These are phyloP conservation scores for Dictyostelium citrinum DNA, from an alignment of 78 protist genomes.

Conservation along the genomic window DNA sequence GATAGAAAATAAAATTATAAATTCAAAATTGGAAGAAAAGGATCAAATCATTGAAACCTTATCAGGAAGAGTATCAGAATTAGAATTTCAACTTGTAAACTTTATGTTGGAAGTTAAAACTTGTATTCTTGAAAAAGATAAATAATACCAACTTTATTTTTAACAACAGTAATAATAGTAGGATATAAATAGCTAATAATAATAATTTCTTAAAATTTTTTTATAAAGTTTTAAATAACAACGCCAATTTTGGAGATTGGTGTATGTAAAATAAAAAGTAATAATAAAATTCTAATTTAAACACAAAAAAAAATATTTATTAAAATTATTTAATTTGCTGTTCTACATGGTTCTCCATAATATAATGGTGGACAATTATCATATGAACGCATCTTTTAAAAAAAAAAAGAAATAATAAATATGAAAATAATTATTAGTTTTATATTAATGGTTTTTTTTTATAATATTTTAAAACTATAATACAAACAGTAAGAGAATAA, in stretches of 20 bases:
- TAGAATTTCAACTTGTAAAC: slow-evolving; percentile 20
- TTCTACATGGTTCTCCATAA: slow-evolving; percentile 16
- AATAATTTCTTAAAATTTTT: too few species aligned
- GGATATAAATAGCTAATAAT: too few species aligned
- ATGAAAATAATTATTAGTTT: too few species aligned
- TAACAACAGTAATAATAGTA: too few species aligned
- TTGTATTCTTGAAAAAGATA: neutral
- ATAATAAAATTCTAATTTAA: neutral
- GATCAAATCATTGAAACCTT: slow-evolving; percentile 18
- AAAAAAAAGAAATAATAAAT: too few species aligned
- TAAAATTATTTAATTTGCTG: neutral
- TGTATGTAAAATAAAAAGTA: neutral
- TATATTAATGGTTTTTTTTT: neutral
- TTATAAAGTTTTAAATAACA: neutral
- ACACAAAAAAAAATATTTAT: neutral
- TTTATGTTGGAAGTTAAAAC: slow-evolving; percentile 55
- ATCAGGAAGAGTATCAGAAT: slow-evolving; percentile 6
- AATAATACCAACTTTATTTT: neutral
- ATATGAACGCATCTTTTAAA: neutral
- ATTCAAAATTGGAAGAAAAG: neutral
- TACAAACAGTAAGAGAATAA: neutral
- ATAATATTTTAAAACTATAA: neutral
- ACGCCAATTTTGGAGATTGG: neutral
- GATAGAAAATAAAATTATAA: slow-evolving; percentile 17
- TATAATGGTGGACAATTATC: neutral